Evolutionary conservation across 306 rosid genomes (phyloP).

Genomic region (Nissolia schottii): DNA sequence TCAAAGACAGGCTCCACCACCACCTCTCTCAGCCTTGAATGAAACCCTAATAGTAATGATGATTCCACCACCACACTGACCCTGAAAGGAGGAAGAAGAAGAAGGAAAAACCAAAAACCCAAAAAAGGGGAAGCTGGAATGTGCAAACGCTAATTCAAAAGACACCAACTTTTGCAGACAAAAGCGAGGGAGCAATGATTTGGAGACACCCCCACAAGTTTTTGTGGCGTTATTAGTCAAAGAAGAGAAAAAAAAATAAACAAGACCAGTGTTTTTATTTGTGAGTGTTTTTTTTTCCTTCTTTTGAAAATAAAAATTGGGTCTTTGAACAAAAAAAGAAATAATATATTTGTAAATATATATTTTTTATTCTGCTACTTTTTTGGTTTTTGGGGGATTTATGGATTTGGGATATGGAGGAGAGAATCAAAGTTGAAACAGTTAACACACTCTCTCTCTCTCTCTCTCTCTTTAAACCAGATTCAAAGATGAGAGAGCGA

Average conservation of each 20-base stretch:
- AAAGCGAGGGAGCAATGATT: slow-evolving; percentile 80
- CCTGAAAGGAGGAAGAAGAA: background rate
- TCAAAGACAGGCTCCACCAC: slow-evolving; percentile 17
- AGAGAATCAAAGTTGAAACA: slow-evolving; percentile 37
- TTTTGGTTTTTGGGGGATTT: slow-evolving; percentile 7
- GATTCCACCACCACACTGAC: background rate
- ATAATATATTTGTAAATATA: too few species aligned
- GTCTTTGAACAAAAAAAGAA: too few species aligned
- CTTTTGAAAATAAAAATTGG: slow-evolving; percentile 17
- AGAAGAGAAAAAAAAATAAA: too few species aligned
- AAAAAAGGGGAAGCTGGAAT: slow-evolving; percentile 21
- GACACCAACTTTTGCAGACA: slow-evolving; percentile 68
- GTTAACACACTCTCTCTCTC: too few species aligned
- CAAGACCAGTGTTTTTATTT: slow-evolving; percentile 2
- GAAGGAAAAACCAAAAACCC: too few species aligned
- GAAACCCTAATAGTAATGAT: slow-evolving; percentile 53
- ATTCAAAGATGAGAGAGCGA: slow-evolving; percentile 40
- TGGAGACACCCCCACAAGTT: slow-evolving; percentile 60
- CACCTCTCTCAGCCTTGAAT: background rate
- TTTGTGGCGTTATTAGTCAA: slow-evolving; percentile 68
- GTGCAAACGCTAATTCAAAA: slow-evolving; percentile 42
- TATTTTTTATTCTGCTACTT: background rate
- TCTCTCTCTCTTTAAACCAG: too few species aligned
- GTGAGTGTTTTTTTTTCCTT: background rate
- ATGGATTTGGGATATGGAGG: slow-evolving; percentile 18